Evolutionary conservation across 768 basidiomycete species (phyloP).

Genomic region (Lactifluus subvellereus): DNA sequence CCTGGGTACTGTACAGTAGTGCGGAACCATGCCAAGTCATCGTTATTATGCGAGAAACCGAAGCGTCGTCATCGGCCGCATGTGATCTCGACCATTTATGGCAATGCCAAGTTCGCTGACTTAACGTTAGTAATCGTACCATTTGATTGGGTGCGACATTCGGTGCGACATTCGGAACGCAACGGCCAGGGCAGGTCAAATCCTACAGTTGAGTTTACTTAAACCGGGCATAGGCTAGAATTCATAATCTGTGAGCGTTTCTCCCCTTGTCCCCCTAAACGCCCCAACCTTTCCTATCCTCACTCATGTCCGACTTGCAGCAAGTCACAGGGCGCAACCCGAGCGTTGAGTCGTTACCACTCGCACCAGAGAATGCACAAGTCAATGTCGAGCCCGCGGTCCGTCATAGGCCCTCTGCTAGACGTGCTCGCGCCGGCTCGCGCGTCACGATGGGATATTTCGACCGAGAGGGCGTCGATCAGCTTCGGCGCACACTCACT

Average conservation of each 20-base stretch:
- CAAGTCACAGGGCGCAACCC: background rate
- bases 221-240: too few relatives aligned
- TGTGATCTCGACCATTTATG: too few relatives aligned
- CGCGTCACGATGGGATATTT: slow-evolving; percentile 45
- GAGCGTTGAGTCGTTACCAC: slow-evolving; percentile 11
- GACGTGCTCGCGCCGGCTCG: background rate
- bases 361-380: background rate
- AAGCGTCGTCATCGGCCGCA: too few relatives aligned
- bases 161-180: too few relatives aligned
- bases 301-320: slow-evolving; percentile 9
- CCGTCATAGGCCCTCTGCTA: background rate
- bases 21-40: too few relatives aligned
- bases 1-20: too few relatives aligned
- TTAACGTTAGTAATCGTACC: too few relatives aligned
- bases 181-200: too few relatives aligned
- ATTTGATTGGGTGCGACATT: too few relatives aligned
- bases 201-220: too few relatives aligned
- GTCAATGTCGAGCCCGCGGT: background rate
- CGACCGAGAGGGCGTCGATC: slow-evolving; percentile 45
- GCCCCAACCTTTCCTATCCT: background rate
- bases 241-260: background rate
- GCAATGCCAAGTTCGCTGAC: too few relatives aligned
- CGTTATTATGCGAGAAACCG: too few relatives aligned
- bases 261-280: background rate
- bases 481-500: slow-evolving; percentile 37